Base-by-base conservation (phyloP, 225 moss, liverwort and hornwort species). In the Thuidium tamariscinum region DNA sequence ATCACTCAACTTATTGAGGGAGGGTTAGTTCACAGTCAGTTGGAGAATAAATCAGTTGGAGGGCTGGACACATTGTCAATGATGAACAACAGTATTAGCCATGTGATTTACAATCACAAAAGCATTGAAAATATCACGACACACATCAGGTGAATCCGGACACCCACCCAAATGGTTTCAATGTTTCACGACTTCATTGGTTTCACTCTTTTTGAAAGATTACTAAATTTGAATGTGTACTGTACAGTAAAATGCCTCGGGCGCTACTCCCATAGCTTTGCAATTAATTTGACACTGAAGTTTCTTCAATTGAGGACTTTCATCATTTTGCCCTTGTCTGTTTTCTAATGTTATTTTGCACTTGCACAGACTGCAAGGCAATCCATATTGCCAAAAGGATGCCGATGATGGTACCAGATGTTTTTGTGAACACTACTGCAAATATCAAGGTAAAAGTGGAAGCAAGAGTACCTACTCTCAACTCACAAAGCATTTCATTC, bases 291-390 rank as follows among this genome's bases (percentile, higher is more conserved):
- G 42, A 26, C n/a, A 36, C 36, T 20, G 6, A 5, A 11, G 0
- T 36, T n/a, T 32, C 21, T 36, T 75, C 23, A 42, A 26, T 25
- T 29, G 16, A 46, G 46, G 64, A 49, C 64, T 34, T 10, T 10
- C 22, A 44, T 46, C 60, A 56, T 23, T 26, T 11, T 54, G 7
- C 37, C n/a, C n/a, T 27, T 69, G 42, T 26, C 42, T 71, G 42
- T 46, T 65, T 25, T 11, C 26, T n/a, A 23, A 54, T 74, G 65
- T 54, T 77, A 19, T 14, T 16, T 30, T 69, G 49, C 49, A 25
- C 81, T 21, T 61, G 66, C 57, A 48, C 84, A 88, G 81, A 36
- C 51, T 88, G 56, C 85, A 88, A 66, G 88, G 88, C 81, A 88
- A 59, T 75, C 85, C 85, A 51, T 88, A 81, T 75, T 88, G 88